These are phyloP conservation scores for Sarcocystis neurona DNA, from an alignment of 169 alveolate genomes.

Conservation along the genomic window DNA sequence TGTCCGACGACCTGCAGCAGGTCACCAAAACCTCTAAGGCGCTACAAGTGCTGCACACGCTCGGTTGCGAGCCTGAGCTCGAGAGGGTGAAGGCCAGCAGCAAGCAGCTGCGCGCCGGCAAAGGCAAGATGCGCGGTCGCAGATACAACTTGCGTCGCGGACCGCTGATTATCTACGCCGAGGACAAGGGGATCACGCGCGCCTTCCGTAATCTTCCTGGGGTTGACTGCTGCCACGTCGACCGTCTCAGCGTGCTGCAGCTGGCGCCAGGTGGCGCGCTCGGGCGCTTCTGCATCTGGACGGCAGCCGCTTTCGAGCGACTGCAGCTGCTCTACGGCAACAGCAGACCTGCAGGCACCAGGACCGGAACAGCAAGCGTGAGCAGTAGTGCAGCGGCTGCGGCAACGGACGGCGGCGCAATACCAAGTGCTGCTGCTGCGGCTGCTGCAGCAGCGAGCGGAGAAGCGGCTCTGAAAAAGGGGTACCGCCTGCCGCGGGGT, in stretches of 20 bases:
- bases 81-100: conserved; percentile 68
- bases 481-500: conserved; percentile 76
- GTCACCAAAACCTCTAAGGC: conserved; percentile 91
- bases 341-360: too few species aligned
- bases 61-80: conserved; percentile 54
- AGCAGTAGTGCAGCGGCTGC: too few species aligned
- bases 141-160: conserved; percentile 94
- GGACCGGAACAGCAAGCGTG: conserved; percentile 5
- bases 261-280: conserved; percentile 99
- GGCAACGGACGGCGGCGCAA: conserved; percentile 22
- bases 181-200: conserved; percentile 90
- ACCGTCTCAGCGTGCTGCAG: conserved; percentile 94
- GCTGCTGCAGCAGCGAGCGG: conserved; percentile 44
- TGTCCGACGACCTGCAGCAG: conserved; percentile 81
- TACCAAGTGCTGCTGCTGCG: too few species aligned
- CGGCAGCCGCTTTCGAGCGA: conserved; percentile 93
- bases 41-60: conserved; percentile 74
- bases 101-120: conserved; percentile 90
- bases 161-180: conserved; percentile 95
- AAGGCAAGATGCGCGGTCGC: conserved; percentile 95
- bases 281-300: conserved; percentile 97
- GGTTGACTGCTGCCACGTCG: conserved; percentile 94
- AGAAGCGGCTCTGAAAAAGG: conserved; percentile 56
- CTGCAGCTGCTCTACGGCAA: conserved; percentile 91
- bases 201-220: conserved; percentile 97